phyloP scores from a whole-genome alignment of 306 rosid species.

The Lathyrus aphaca region DNA sequence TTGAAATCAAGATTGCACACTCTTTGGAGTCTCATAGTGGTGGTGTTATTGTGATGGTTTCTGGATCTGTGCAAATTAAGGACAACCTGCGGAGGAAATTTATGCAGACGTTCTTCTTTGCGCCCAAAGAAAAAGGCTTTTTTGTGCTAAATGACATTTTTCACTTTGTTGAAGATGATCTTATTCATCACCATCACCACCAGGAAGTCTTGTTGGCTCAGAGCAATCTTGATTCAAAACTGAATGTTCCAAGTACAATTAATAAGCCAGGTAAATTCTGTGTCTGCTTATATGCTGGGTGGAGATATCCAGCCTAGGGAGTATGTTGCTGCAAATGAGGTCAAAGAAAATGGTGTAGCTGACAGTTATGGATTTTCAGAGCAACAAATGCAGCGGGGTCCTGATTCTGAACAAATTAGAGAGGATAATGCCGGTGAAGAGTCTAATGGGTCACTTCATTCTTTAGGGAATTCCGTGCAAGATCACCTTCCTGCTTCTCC shows the following conservation, averaged over 20 bases:
- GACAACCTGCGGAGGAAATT: conserved; percentile 75
- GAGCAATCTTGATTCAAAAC: conserved; percentile 63
- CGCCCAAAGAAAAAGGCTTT: conserved; percentile 93
- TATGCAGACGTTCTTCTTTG: conserved; percentile 93
- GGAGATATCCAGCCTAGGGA: conserved; percentile 84
- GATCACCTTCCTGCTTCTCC: conserved; percentile 64
- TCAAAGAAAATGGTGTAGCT: conserved; percentile 70
- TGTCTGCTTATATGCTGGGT: conserved; percentile 53
- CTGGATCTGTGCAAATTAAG: conserved; percentile 81
- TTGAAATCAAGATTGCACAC: conserved; percentile 85
- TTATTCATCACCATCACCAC: conserved; percentile 68
- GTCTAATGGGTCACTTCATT: conserved; percentile 67
- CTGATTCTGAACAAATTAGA: conserved; percentile 58
- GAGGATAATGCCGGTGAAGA: conserved; percentile 64
- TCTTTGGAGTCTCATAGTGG: conserved; percentile 93
- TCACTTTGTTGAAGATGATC: conserved; percentile 84
- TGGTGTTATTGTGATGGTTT: conserved; percentile 92
- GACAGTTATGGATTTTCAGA: conserved; percentile 70
- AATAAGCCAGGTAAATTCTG: conserved; percentile 65
- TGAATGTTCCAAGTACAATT: conserved; percentile 54
- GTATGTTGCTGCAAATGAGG: conserved; percentile 58
- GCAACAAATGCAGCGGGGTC: conserved; percentile 63
- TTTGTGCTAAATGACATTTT: conserved; percentile 89
- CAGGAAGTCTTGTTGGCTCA: conserved; percentile 78
- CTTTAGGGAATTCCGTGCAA: conserved; percentile 52